Evolutionary conservation across 2,329 filamentous ascomycete species (phyloP), one percentile per base, ranked within the genome.

Genomic region (Blastomyces percursus): DNA sequence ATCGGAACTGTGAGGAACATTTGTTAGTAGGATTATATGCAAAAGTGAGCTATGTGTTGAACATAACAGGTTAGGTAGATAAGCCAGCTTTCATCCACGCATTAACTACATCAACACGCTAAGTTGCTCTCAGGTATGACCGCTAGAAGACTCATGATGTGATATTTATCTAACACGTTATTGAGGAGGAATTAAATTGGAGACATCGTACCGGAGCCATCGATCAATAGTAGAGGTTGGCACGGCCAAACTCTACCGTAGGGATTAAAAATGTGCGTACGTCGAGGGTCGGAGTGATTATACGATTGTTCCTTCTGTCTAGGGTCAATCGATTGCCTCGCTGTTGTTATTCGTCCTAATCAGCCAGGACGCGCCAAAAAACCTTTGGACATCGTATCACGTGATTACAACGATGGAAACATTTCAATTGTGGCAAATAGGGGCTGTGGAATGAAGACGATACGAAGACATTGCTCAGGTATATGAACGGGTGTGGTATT

Each of bases 1-100:
- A 80, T 60, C 82, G 78, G 68, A 84, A 83, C 82, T 84, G 67
- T 35, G 48, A 67, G 24, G 38, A 12, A 4, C 24, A 52, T 27
- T 40, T 60, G 46, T 60, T 30, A 60, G 48, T n/a, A 40, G 11
- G 16, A 24, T 12, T 12, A 38, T 38, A 38, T 3, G 35, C 35
- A 38, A 35, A 32, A 12, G 54, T 21, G 32, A 38, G 12, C 11
- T n/a, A 27, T 24, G 30, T 27, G 54, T 27, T 27, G 8, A 8
- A 30, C 19, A 27, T 24, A 44, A 58, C 16, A 12, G 38, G n/a
- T 11, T 12, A 48, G 24, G 19, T 55, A 11, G 38, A 30, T 44
- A 27, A 14, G 14, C 44, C 19, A 12, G 12, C 4, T 8, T 58
- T 44, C 21, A 7, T 30, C 14, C 38, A 16, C n/a, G 52, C 8